Evolutionary conservation across 2,329 filamentous ascomycete species (phyloP).

Genomic region (Helminthosporium solani): DNA sequence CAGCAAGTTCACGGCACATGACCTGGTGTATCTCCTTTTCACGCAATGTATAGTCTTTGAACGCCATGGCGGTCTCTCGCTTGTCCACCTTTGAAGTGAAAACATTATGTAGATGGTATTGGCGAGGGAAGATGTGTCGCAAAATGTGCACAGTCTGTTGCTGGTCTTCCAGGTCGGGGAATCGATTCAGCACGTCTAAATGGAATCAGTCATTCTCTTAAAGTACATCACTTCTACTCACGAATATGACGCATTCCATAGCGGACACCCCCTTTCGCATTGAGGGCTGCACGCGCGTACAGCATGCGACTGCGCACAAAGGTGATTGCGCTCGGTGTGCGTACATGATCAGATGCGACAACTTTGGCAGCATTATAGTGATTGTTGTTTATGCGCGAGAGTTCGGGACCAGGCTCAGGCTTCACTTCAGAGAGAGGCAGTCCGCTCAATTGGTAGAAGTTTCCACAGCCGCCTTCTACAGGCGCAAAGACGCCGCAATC

Average conservation of each 20-base stretch:
- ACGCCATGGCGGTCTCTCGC: conserved; percentile 67
- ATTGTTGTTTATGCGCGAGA: conserved; percentile 7
- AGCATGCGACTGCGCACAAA: conserved; percentile 84
- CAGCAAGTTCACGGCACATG: conserved; percentile 23
- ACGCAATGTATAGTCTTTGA: conserved; percentile 82
- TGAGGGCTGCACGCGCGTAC: conserved; percentile 74
- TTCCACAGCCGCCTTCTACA: conserved; percentile 60
- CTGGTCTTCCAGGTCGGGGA: conserved; percentile 49
- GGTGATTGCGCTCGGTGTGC: conserved; percentile 59
- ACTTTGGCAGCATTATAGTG: background rate
- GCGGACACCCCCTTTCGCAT: conserved; percentile 64
- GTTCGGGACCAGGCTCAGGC: conserved; percentile 5
- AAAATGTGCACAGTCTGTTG: conserved; percentile 68
- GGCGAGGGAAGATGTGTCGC: conserved; percentile 91
- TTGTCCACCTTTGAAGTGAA: conserved; percentile 71
- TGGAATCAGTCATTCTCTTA: background rate
- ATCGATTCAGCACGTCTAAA: conserved; percentile 78
- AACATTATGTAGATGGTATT: conserved; percentile 90
- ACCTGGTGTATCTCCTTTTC: conserved; percentile 71
- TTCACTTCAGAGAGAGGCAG: conserved; percentile 54
- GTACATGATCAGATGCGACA: conserved; percentile 9
- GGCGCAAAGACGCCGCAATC: conserved; percentile 74
- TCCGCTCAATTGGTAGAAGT: conserved; percentile 80
- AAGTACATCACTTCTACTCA: conserved; percentile 49
- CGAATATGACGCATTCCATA: conserved; percentile 80